Conservation (phyloP, 2,329 filamentous ascomycete genomes). For the Penicillium sp. region DNA sequence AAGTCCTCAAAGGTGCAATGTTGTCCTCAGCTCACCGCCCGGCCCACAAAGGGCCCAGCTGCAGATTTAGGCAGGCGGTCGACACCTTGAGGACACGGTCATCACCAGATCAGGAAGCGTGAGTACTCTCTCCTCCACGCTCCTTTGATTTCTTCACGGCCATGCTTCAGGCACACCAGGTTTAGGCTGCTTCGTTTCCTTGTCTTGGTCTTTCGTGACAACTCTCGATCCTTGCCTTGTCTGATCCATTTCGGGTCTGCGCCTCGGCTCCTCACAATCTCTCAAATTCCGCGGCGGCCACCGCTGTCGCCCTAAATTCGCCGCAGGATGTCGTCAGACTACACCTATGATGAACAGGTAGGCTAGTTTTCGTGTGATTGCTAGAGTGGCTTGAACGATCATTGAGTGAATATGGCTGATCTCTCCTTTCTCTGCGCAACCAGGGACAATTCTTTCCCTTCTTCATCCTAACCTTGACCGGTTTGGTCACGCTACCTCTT, state of each 20-base stretch:
- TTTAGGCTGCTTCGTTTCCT: conserved; percentile 1
- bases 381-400: neutral
- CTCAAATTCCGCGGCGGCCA: conserved; percentile 27
- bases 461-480: conserved; percentile 88
- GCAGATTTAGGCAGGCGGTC: conserved; percentile 25
- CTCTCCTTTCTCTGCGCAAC: neutral
- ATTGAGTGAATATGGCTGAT: neutral
- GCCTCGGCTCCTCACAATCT: conserved; percentile 22
- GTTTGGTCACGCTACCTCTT: conserved; percentile 80
- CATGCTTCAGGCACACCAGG: conserved; percentile 9
- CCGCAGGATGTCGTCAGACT: conserved; percentile 71
- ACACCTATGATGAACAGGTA: conserved; percentile 95
- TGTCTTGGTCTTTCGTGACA: neutral
- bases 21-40: conserved; percentile 19
- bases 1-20: conserved; percentile 8
- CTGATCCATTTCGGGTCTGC: conserved; percentile 8
- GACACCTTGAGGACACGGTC: conserved; percentile 34
- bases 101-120: conserved; percentile 30
- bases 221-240: neutral
- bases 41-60: conserved; percentile 2
- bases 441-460: conserved; percentile 97
- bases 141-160: conserved; percentile 17
- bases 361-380: conserved; percentile 8
- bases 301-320: conserved; percentile 28
- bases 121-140: conserved; percentile 17